A percentile compares a stretch with the other conserved stretches of the same genome.
These are phyloP conservation scores for Candida fluviatilis DNA, from an alignment of 805 yeast species.

Conservation along the genomic window DNA sequence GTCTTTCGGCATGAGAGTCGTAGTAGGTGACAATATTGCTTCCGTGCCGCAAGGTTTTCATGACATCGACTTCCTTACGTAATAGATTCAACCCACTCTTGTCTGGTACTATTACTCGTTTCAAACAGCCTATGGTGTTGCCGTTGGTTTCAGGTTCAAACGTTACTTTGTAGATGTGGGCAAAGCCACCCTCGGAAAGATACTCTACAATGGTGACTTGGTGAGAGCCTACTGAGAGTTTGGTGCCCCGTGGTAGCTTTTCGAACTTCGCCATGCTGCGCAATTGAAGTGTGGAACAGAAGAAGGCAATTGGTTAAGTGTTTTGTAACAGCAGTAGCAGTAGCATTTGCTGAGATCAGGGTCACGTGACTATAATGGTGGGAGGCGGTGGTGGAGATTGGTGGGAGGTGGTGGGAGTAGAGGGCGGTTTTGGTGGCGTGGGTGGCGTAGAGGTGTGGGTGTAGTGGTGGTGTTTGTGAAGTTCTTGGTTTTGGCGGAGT, in stretches of 20 bases:
- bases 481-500: too few relatives aligned
- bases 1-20: constrained; percentile 72
- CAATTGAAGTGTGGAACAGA: not conserved
- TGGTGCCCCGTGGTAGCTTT: constrained; percentile 35
- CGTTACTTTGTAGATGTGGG: constrained; percentile 67
- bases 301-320: not conserved
- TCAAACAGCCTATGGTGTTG: constrained; percentile 59
- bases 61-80: constrained; percentile 74
- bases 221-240: constrained; percentile 40
- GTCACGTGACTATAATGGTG: too few relatives aligned
- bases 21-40: constrained; percentile 62
- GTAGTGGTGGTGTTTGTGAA: too few relatives aligned
- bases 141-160: constrained; percentile 45
- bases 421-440: too few relatives aligned
- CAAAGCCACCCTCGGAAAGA: constrained; percentile 64
- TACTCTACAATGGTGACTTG: constrained; percentile 30
- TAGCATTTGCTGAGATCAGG: too few relatives aligned
- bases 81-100: constrained; percentile 62
- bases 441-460: too few relatives aligned
- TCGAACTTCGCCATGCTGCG: constrained; percentile 22
- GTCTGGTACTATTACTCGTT: constrained; percentile 69
- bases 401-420: too few relatives aligned
- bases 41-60: constrained; percentile 58
- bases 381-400: too few relatives aligned
- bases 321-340: too few relatives aligned